Evolutionary conservation across 768 basidiomycete species (phyloP), one percentile per base, ranked within the genome.

Genomic region (Auricularia sp.): DNA sequence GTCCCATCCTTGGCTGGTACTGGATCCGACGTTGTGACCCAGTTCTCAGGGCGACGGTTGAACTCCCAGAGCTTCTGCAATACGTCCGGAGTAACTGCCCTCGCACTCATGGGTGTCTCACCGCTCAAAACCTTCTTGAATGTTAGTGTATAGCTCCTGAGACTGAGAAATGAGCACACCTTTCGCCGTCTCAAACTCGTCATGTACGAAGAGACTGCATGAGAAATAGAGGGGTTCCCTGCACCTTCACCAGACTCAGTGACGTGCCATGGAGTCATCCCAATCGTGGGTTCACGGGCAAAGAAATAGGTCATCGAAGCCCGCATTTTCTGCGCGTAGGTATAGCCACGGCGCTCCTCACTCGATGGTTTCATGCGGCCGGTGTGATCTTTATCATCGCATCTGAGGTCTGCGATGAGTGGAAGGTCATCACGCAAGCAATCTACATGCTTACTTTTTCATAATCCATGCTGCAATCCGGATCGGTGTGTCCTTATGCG

Each of bases 71-170:
- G 39, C 16, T 65, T 62, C 6, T 56, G 36, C 3, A 76, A 11
- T 5, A 73, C 69, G 0, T 72, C 71, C 74, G 75, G 63, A 11
- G 21, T 64, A 11, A 75, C 70, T 5, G 74, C 74, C 1, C 67
- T 54, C 0, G 73, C 68, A 69, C 74, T 74, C 14, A 68, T 71
- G 3, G 68, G 56, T 1, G 67, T 59, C 63, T 75, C 71, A n/a
- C 74, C 73, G 36, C 47, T 64, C 21, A 62, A 64, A 2, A 68
- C 63, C 68, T 71, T 3, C n/a, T 16, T 44, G 3, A 18, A 44
- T 10, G 18, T 44, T 2, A 44, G 3, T 11, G 1, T 2, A 44
- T 3, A 18, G 18, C 43, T 11, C 43, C 43, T 10, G 1, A 44
- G 3, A 2, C 29, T 2, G 29, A 2, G 21, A 5, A 3, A 18